Evolutionary conservation across 768 basidiomycete genomes (phyloP), one percentile per base, ranked within the genome.

Genomic region (Antrodiella citrinella): DNA sequence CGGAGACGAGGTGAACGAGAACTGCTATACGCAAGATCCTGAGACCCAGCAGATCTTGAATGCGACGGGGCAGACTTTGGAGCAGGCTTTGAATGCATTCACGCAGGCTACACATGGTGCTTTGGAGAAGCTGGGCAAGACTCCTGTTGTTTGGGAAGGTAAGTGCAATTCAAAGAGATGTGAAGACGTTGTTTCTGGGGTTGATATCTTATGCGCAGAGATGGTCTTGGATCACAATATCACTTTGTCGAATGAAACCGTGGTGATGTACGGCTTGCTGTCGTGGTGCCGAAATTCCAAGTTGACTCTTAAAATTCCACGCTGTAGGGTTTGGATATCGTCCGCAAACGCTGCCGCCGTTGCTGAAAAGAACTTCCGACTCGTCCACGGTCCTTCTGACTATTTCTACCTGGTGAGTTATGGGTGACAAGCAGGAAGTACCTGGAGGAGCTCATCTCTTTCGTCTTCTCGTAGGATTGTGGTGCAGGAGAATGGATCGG

Each of bases 401-500:
- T 86, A 78, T 65, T 89, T 91, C 71, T 91, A 91, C 66, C 76
- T 91, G 18, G 79, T 72, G 30, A 40, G 72, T 59, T 15, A 2
- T 3, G 24, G 4, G 15, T 44, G 26, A 25, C 13, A 30, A n/a
- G 18, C 26, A 30, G 9, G 20, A 38, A 38, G 35, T 38, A 38
- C 10, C 19, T 35, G 7, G 15, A 20, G n/a, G 7, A 22, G 22
- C 52, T 15, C 39, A 49, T 35, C 30, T 35, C 30, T 35, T 15
- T 7, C 30, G 30, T 35, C 15, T 35, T 35, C 30, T 22, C 10
- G 18, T 47, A 72, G 68, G 86, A 89, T 59, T 87, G 84, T 55
- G 87, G 88, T 24, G 78, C 62, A 2, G 87, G 87, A 3, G 81
- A 72, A 24, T 90, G 86, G 84, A 66, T 87, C 15, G 85, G 83